Conservation (phyloP, 768 basidiomycete genomes). For the Gelatoporia subvermispora region DNA sequence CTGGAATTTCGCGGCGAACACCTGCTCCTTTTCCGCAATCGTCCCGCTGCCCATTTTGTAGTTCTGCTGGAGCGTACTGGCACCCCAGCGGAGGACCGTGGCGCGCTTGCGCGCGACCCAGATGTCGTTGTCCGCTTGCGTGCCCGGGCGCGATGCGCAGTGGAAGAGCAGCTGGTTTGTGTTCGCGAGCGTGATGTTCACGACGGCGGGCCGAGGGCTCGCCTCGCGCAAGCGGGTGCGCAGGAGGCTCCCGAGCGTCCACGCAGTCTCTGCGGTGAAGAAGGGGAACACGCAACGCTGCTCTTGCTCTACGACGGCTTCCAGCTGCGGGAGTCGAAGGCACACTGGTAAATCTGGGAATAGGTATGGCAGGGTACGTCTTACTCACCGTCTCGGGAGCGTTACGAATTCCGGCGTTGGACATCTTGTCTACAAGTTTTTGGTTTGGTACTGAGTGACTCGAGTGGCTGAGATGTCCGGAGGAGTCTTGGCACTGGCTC, state of each 20-base stretch:
- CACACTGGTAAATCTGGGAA: too few relatives aligned
- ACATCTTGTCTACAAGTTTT: too few relatives aligned
- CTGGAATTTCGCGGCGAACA: conserved; percentile 16
- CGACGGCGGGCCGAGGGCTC: conserved; percentile 13
- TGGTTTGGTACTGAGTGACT: too few relatives aligned
- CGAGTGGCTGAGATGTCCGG: too few relatives aligned
- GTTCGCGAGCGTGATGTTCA: conserved; percentile 20
- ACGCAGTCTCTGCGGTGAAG: conserved; percentile 18
- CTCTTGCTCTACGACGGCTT: conserved; percentile 10
- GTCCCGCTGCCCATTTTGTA: not conserved
- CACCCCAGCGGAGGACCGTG: conserved; percentile 17
- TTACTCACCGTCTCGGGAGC: too few relatives aligned
- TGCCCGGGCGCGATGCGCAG: conserved; percentile 14
- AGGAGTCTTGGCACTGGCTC: too few relatives aligned
- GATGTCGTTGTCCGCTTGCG: conserved; percentile 17
- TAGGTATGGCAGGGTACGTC: too few relatives aligned
- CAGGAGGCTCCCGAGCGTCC: conserved; percentile 15
- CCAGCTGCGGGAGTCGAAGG: conserved; percentile 6
- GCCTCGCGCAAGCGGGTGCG: conserved; percentile 13
- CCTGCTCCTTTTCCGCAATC: conserved; percentile 10
- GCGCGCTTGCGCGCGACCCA: conserved; percentile 21
- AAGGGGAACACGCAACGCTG: conserved; percentile 12
- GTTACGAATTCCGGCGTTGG: too few relatives aligned
- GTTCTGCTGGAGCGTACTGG: conserved; percentile 15
- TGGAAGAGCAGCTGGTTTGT: conserved; percentile 19